Conservation (phyloP, 2,329 filamentous ascomycete species). For the Lachnellula willkommii region DNA sequence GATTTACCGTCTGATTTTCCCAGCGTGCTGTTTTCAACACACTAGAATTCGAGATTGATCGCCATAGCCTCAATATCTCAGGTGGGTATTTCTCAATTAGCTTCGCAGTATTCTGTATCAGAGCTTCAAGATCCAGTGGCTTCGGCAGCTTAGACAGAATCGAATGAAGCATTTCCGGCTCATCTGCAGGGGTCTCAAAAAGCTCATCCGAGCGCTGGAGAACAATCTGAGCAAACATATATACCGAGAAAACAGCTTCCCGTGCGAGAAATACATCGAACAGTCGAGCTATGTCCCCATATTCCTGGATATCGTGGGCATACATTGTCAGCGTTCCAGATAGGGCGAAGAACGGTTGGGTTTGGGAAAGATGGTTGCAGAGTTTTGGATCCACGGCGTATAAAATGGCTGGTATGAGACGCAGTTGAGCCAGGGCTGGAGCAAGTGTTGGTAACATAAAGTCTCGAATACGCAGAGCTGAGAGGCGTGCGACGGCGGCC, state of each 20-base stretch:
- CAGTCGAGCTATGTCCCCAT: slow-evolving; percentile 79
- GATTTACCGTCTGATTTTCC: slow-evolving; percentile 42
- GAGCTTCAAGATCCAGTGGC: slow-evolving; percentile 70
- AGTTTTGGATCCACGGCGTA: slow-evolving; percentile 65
- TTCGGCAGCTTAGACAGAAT: slow-evolving; percentile 81
- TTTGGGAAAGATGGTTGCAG: slow-evolving; percentile 67
- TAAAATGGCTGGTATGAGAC: slow-evolving; percentile 78
- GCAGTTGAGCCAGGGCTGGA: slow-evolving; percentile 78
- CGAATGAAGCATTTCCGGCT: slow-evolving; percentile 88
- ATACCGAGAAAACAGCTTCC: slow-evolving; percentile 83
- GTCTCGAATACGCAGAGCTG: slow-evolving; percentile 84
- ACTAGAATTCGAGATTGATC: slow-evolving; percentile 65
- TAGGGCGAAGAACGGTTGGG: slow-evolving; percentile 86
- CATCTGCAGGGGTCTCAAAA: slow-evolving; percentile 74
- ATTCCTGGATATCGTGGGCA: slow-evolving; percentile 89
- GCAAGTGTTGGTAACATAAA: slow-evolving; percentile 91
- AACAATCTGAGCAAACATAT: slow-evolving; percentile 87
- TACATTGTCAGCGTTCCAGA: slow-evolving; percentile 94
- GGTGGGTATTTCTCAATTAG: slow-evolving; percentile 68
- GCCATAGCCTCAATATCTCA: slow-evolving; percentile 66
- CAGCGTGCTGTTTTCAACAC: slow-evolving; percentile 77
- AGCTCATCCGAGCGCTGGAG: slow-evolving; percentile 75
- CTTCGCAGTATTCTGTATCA: slow-evolving; percentile 60
- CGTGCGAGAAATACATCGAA: slow-evolving; percentile 88
- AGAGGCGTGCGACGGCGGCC: slow-evolving; percentile 70